These are phyloP conservation scores for Kwoniella heveanensis DNA, from an alignment of 768 basidiomycete genomes.

Conservation along the genomic window DNA sequence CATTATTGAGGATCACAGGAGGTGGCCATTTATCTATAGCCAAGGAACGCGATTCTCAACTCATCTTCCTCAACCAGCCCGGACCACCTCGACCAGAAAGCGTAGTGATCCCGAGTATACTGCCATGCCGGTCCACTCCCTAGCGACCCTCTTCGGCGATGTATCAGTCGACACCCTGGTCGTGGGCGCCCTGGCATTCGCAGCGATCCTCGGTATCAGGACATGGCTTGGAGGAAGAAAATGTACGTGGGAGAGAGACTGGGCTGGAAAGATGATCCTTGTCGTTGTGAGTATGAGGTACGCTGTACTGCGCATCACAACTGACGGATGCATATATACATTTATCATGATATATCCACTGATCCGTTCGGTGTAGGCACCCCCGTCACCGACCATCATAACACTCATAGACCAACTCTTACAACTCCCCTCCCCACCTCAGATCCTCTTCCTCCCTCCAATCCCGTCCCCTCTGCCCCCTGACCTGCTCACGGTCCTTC, in stretches of 20 bases:
- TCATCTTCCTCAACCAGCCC: too few species aligned
- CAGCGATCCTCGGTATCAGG: constrained; percentile 26
- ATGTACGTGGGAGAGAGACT: constrained; percentile 54
- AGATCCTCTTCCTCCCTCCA: constrained; percentile 53
- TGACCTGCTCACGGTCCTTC: constrained; percentile 47
- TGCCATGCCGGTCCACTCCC: constrained; percentile 35
- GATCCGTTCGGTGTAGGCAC: constrained; percentile 19
- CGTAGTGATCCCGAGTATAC: background rate
- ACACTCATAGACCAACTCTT: constrained; percentile 47
- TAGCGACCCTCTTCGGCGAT: constrained; percentile 21
- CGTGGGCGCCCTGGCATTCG: constrained; percentile 11
- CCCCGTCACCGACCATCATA: constrained; percentile 46
- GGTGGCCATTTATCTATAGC: too few species aligned
- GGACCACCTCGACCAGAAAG: too few species aligned
- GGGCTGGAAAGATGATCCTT: constrained; percentile 56
- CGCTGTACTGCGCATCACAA: too few species aligned
- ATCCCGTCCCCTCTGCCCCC: constrained; percentile 47
- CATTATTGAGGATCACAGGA: too few species aligned
- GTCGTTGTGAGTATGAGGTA: constrained; percentile 49
- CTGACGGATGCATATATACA: background rate
- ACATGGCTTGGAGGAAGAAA: constrained; percentile 45
- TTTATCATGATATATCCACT: background rate
- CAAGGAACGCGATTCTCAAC: too few species aligned
- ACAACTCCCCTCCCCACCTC: constrained; percentile 50
- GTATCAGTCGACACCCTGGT: constrained; percentile 10